Percentiles rank a stretch among this genome's conserved stretches.
These are phyloP conservation scores for Erysimum pusillum DNA, from an alignment of 441 rosid species.

Conservation along the genomic window DNA sequence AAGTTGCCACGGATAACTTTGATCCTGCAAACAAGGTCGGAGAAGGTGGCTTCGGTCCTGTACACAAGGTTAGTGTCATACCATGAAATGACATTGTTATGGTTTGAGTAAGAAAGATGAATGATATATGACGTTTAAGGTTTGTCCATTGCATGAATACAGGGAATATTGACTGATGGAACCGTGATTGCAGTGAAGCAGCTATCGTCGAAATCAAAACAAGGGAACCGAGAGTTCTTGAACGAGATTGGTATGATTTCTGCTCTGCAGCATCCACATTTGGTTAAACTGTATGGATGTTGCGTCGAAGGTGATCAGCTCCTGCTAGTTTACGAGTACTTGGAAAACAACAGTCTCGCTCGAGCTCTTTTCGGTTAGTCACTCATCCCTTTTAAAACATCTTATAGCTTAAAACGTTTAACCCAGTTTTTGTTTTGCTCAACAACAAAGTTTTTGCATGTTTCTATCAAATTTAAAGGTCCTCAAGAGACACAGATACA, in stretches of 20 bases:
- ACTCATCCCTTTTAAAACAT: background rate
- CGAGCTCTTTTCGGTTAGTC: constrained; percentile 77
- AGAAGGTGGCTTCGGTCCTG: constrained; percentile 94
- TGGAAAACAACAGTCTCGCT: constrained; percentile 83
- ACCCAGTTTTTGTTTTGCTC: background rate
- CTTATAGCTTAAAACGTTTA: background rate
- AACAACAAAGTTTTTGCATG: constrained; percentile 56
- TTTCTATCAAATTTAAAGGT: constrained; percentile 47
- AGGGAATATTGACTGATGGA: constrained; percentile 77
- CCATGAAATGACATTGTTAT: background rate
- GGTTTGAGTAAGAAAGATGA: constrained; percentile 26
- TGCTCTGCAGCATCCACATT: constrained; percentile 79
- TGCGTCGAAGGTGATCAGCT: constrained; percentile 85
- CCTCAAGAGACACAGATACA: constrained; percentile 54
- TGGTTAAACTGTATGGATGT: constrained; percentile 77
- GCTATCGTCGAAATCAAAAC: constrained; percentile 76
- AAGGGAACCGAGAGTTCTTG: constrained; percentile 79
- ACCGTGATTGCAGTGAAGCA: constrained; percentile 73
- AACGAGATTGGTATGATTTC: constrained; percentile 85
- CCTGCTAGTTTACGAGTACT: constrained; percentile 76
- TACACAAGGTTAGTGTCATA: constrained; percentile 65
- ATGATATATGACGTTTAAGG: constrained; percentile 51
- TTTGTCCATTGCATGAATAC: constrained; percentile 73
- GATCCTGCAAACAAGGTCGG: constrained; percentile 76
- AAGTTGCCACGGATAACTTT: constrained; percentile 74